Evolutionary conservation across 306 rosid genomes (phyloP), one percentile per base, ranked within the genome.

Genomic region (barrel medic (Medicago truncatula)): DNA sequence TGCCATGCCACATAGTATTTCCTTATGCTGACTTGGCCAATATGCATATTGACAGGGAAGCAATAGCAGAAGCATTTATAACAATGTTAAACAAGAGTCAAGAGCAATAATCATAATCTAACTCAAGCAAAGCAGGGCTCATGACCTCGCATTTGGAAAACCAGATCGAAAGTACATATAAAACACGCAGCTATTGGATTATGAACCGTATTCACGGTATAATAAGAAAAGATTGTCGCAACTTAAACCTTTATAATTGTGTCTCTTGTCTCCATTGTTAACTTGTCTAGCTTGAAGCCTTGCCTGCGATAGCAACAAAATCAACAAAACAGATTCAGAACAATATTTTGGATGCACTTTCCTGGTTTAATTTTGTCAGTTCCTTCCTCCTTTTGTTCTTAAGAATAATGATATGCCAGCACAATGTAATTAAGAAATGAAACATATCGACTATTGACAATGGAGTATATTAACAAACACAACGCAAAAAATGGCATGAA

Each of bases 201-300:
- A 23, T 68, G 59, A 68, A 9, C 56, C 73, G 21, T 18, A 67
- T 67, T 67, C 71, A 67, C 49, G 23, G 83, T 36, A 63, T 56
- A 75, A 44, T 56, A 76, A 76, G 76, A 68, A 60, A 58, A 64
- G 17, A 72, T 44, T 54, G 49, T 43, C 73, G 52, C 44, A 62
- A 68, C 65, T 70, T 77, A 15, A 71, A 95, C 98, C 99, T 90
- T 92, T 85, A 70, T 95, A 95, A 54, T 84, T 87, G 70, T 73
- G 96, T 77, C 88, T 90, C 79, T 74, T 92, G 86, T 95, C 99
- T 67, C 88, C 91, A 5, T 78, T 84, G 53, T 82, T 81, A 62
- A 76, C 83, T 84, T 92, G 99, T 67, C 86, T 89, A 16, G 92
- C 97, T 81, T 95, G 99, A 86, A 95, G 99, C 79, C 97, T 86